Evolutionary conservation across 768 basidiomycete genomes (phyloP).

Genomic region (Mycena olivaceomarginata): DNA sequence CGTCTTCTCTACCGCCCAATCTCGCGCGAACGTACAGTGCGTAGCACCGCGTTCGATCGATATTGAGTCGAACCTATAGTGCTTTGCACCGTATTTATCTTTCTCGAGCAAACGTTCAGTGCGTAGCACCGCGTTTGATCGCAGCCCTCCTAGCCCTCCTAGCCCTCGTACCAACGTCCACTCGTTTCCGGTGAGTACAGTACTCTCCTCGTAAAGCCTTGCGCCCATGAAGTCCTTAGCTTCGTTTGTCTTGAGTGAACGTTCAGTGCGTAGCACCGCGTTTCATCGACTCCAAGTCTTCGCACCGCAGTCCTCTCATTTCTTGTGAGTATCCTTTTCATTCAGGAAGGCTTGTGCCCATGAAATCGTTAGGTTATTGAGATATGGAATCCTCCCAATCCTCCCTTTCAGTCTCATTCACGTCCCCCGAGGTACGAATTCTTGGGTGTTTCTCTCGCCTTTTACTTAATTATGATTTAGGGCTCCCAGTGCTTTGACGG

Average conservation of each 20-base stretch:
- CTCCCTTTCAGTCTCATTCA: slow-evolving; percentile 2
- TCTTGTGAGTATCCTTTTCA: slow-evolving; percentile 14
- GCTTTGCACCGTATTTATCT: slow-evolving; percentile 17
- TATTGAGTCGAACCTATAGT: slow-evolving; percentile 28
- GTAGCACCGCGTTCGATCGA: slow-evolving; percentile 31
- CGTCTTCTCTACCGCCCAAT: background rate
- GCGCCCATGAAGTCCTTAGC: too few species aligned
- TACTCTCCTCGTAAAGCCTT: too few species aligned
- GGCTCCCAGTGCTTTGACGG: slow-evolving; percentile 32
- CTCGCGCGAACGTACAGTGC: slow-evolving; percentile 34
- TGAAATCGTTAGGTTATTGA: slow-evolving; percentile 12
- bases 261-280: too few species aligned
- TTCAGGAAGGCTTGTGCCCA: slow-evolving; percentile 20
- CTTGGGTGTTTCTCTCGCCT: slow-evolving; percentile 11
- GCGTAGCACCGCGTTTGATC: slow-evolving; percentile 29
- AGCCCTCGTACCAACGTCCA: background rate
- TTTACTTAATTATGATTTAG: slow-evolving; percentile 6
- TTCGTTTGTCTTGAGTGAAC: too few species aligned
- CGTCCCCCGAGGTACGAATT: slow-evolving; percentile 25
- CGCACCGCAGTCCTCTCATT: background rate
- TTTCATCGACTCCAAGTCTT: too few species aligned
- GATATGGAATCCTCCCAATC: slow-evolving; percentile 27
- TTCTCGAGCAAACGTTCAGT: background rate
- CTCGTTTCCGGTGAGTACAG: too few species aligned
- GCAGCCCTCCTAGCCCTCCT: background rate